phyloP scores from a whole-genome alignment of 1,284 basidiomycete genomes.

The Cryptococcus floricola region DNA sequence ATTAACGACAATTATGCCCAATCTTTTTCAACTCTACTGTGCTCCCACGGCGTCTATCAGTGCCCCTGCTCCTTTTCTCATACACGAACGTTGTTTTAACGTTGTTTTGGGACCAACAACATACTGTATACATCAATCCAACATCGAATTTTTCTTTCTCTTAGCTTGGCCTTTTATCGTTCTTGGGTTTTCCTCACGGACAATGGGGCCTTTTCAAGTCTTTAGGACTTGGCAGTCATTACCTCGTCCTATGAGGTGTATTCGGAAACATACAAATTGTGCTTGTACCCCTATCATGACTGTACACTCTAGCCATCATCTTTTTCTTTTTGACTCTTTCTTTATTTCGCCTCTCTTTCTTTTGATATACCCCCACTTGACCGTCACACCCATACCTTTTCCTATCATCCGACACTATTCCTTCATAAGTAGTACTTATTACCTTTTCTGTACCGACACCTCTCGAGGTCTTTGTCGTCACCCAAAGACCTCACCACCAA shows the following conservation, averaged over 20 bases:
- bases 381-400: not conserved
- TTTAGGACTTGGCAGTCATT: not conserved
- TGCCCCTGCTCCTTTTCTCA: no score
- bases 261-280: not conserved
- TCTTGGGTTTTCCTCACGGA: not conserved
- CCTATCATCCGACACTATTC: not conserved
- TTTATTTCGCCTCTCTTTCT: not conserved
- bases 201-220: not conserved
- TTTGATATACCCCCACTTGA: not conserved
- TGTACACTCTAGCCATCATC: not conserved
- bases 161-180: not conserved
- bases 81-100: no score
- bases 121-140: not conserved
- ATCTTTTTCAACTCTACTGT: not conserved
- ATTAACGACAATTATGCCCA: not conserved
- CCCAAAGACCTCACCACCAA: not conserved
- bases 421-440: not conserved
- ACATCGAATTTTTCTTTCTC: not conserved
- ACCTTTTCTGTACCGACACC: not conserved
- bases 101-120: no score
- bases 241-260: not conserved
- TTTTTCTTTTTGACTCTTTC: not conserved
- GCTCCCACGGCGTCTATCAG: not conserved
- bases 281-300: not conserved
- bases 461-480: constrained; percentile 1